Evolutionary conservation across 345 rosid genomes (phyloP).

Genomic region (Corymbia maculata): DNA sequence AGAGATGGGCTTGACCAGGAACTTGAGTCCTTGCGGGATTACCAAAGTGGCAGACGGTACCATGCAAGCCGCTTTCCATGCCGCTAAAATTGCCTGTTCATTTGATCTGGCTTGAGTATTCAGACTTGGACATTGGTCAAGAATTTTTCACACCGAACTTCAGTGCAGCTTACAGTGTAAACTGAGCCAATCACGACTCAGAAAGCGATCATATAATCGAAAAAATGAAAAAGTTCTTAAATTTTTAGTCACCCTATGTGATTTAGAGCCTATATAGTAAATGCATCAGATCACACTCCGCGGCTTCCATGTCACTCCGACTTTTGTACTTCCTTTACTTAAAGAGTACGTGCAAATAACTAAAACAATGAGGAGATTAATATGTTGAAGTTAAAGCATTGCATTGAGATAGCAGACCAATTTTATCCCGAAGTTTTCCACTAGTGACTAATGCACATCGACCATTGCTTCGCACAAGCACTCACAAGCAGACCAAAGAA

Average conservation of each 20-base stretch:
- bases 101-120: background rate
- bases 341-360: background rate
- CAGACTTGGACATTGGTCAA: background rate
- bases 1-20: conserved; percentile 39
- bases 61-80: conserved; percentile 61
- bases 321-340: background rate
- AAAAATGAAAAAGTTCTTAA: background rate
- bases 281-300: background rate
- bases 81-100: conserved; percentile 33
- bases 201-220: background rate
- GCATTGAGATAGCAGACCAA: background rate
- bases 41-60: conserved; percentile 29
- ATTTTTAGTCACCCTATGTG: background rate
- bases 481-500: background rate
- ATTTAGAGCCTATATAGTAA: background rate
- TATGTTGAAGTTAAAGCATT: background rate
- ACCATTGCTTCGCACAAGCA: background rate
- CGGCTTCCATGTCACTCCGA: background rate
- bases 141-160: background rate
- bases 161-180: background rate
- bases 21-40: conserved; percentile 35
- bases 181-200: background rate
- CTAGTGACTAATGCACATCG: background rate
- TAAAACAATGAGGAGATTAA: background rate
- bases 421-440: background rate